A percentile compares a stretch with the other conserved stretches of the same genome.
phyloP scores from a whole-genome alignment of 768 basidiomycete species.

The Tulasnella sp. region DNA sequence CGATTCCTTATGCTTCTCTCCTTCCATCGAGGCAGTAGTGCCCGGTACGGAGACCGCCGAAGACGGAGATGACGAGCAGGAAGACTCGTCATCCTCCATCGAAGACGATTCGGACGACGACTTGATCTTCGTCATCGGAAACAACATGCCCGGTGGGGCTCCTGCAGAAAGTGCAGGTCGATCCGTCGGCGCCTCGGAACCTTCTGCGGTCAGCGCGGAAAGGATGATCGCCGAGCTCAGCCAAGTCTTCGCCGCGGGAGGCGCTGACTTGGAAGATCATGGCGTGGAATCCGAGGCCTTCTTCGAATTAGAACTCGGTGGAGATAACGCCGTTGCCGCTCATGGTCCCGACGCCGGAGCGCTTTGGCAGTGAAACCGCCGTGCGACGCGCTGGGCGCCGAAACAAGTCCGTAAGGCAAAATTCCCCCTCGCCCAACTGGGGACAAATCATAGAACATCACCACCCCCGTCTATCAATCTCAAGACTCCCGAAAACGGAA shows the following conservation, averaged over 20 bases:
- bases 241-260: slow-evolving; percentile 24
- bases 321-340: slow-evolving; percentile 47
- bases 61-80: slow-evolving; percentile 55
- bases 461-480: not conserved
- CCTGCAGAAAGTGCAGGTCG: slow-evolving; percentile 4
- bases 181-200: not conserved
- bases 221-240: slow-evolving; percentile 23
- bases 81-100: slow-evolving; percentile 45
- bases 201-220: slow-evolving; percentile 34
- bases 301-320: slow-evolving; percentile 49
- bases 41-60: slow-evolving; percentile 43
- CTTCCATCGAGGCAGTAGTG: not conserved
- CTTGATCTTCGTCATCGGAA: slow-evolving; percentile 7
- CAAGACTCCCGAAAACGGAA: not conserved
- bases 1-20: not conserved
- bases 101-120: slow-evolving; percentile 59
- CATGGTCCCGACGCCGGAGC: slow-evolving; percentile 49
- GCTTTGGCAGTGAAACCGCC: slow-evolving; percentile 35
- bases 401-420: not conserved
- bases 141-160: not conserved
- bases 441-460: not conserved
- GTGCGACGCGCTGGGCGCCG: not conserved
- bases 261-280: slow-evolving; percentile 38
- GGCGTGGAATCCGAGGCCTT: slow-evolving; percentile 56
- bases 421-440: not conserved